Conservation (phyloP, 768 basidiomycete species). For the Kwoniella sp. region DNA sequence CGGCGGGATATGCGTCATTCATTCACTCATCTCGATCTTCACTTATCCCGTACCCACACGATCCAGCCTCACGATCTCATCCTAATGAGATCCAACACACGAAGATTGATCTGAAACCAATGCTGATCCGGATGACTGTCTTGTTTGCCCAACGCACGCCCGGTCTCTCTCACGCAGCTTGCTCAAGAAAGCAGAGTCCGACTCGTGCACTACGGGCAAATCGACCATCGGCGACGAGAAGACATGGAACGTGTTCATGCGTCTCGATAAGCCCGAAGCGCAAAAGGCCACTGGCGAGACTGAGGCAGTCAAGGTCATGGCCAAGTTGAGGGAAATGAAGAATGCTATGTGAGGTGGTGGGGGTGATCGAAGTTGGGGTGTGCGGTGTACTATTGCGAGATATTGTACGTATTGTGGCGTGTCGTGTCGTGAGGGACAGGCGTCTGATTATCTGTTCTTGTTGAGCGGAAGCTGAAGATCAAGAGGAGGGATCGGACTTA, state of each 20-base stretch:
- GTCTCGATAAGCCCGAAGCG: constrained; percentile 67
- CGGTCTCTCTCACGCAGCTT: constrained; percentile 59
- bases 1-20: neutral
- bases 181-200: constrained; percentile 63
- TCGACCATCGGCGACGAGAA: constrained; percentile 93
- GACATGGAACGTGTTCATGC: constrained; percentile 94
- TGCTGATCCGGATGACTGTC: neutral
- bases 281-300: constrained; percentile 61
- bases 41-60: neutral
- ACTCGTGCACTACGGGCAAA: constrained; percentile 72
- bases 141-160: neutral
- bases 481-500: too few relatives aligned
- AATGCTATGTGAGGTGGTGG: constrained; percentile 60
- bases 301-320: constrained; percentile 69
- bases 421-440: too few relatives aligned
- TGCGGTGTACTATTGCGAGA: neutral
- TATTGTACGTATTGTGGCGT: too few relatives aligned
- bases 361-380: neutral
- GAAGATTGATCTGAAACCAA: too few relatives aligned
- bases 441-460: too few relatives aligned
- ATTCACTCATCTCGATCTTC: neutral
- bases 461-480: too few relatives aligned
- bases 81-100: too few relatives aligned
- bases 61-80: too few relatives aligned
- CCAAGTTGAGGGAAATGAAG: constrained; percentile 76